These are phyloP conservation scores for Nicotiana obtusifolia DNA, from an alignment of 257 asterid species.

Conservation along the genomic window DNA sequence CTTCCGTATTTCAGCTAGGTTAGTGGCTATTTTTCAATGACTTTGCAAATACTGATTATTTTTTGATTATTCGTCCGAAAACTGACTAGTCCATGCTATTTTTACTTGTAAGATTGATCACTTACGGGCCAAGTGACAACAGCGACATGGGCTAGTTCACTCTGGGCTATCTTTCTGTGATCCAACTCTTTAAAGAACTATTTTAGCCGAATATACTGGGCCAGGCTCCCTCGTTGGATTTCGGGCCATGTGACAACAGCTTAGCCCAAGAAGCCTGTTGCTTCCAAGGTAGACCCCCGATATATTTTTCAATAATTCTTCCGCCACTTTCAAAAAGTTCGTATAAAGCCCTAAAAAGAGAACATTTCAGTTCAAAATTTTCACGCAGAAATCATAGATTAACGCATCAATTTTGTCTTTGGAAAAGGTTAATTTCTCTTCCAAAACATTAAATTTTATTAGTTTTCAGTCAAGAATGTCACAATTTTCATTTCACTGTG, in stretches of 20 bases:
- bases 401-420: not conserved
- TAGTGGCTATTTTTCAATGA: too few species aligned
- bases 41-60: too few species aligned
- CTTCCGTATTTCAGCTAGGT: too few species aligned
- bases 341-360: not conserved
- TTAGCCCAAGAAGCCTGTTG: not conserved
- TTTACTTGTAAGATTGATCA: too few species aligned
- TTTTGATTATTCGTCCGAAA: too few species aligned
- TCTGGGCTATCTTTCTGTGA: not conserved
- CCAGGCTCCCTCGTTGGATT: too few species aligned
- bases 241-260: too few species aligned
- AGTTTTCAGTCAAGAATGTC: not conserved
- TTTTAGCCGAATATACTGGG: too few species aligned
- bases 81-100: too few species aligned
- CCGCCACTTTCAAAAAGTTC: not conserved
- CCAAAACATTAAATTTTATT: not conserved
- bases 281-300: not conserved
- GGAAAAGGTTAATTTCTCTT: not conserved
- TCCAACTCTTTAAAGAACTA: too few species aligned
- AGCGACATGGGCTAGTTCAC: not conserved
- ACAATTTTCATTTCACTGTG: not conserved
- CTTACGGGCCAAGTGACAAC: not conserved
- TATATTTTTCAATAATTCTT: not conserved
- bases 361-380: not conserved
- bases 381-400: not conserved